Evolutionary conservation across 148 eudicot genomes (phyloP), one percentile per base, ranked within the genome.

Genomic region (Vaccinium corymbosum): DNA sequence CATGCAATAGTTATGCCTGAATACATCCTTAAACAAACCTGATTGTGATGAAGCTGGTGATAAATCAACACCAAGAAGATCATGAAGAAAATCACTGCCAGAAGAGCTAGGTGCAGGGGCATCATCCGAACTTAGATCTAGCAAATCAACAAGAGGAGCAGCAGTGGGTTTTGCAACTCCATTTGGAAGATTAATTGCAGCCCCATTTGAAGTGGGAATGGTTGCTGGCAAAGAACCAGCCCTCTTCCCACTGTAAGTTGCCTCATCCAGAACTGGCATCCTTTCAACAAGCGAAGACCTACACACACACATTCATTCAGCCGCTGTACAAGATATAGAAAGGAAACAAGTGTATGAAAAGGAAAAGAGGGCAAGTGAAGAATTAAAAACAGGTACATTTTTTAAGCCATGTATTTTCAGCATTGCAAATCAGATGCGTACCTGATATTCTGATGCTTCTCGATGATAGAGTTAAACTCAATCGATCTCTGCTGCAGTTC

Each of bases 211-310:
- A 76, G 89, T 88, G 80, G 98, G 88, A 90, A 85, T 82, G 78
- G 91, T 85, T 81, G 95, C 85, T 12, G 94, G 90, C 85, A 93
- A 87, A 49, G 98, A 92, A 84, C 99, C 99, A 82, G 89, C 91
- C 85, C 85, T 97, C 84, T 88, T 94, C 82, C 94, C 97, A 76
- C 91, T 92, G 87, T 85, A 92, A 74, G 95, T 97, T 80, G 98
- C 94, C 90, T 97, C 99, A 87, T 97, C 99, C 83, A 97, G 94
- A 74, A 94, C 98, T 74, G 99, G 99, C 99, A 97, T 97, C 87
- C 95, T 90, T 87, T 97, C 99, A 76, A 95, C 92, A 84, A 97
- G 87, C 29, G 93, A 79, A 87, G 98, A 86, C 93, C 99, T 97
- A 89, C 49, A 84, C 11, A 81, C 3, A 81, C 79, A 86, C 80